Base-by-base conservation (phyloP, 148 eudicot genomes). In the Vaccinium vitisidaea region DNA sequence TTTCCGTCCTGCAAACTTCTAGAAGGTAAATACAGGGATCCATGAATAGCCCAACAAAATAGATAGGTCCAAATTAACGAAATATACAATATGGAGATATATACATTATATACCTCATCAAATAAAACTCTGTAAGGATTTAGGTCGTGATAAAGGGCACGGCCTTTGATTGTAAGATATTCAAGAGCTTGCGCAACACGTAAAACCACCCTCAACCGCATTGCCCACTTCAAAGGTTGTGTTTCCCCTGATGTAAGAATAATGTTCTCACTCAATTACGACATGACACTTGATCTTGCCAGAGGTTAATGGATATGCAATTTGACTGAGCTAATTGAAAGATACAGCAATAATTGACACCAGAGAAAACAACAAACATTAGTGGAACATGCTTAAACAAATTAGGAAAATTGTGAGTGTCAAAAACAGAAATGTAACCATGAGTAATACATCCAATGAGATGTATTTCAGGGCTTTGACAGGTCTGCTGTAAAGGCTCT, bases 161-260 rank as follows among this genome's bases (percentile, higher is more conserved):
- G 93, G 1, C 93, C 92, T 90, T 90, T 91, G 89, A 88, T 89
- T n/a, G 91, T 90, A 84, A 94, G 91, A 82, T 90, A 94, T 80
- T 91, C 92, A 78, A 93, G 88, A 76, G 94, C 94, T 88, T 91
- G 88, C 16, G 96, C 94, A 84, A 93, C 90, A 86, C 89, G 87
- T 25, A 90, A 82, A 49, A 87, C 96, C 43, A 93, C 96, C 88
- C 96, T 91, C 80, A 93, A 80, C 80, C 96, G 88, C 93, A 93
- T 92, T 48, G 94, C 92, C 94, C 94, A 92, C 88, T 93, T 91
- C 92, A 93, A 91, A 19, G 94, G 93, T 53, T 92, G 93, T 78
- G 92, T 73, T 84, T 93, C 94, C 97, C 94, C 97, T 94, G 85
- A 80, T n/a, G 15, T 84, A 84, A 75, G 52, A 65, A 53, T 21